phyloP scores from a whole-genome alignment of 305 asterid species.

The Fraxinus platypoda region DNA sequence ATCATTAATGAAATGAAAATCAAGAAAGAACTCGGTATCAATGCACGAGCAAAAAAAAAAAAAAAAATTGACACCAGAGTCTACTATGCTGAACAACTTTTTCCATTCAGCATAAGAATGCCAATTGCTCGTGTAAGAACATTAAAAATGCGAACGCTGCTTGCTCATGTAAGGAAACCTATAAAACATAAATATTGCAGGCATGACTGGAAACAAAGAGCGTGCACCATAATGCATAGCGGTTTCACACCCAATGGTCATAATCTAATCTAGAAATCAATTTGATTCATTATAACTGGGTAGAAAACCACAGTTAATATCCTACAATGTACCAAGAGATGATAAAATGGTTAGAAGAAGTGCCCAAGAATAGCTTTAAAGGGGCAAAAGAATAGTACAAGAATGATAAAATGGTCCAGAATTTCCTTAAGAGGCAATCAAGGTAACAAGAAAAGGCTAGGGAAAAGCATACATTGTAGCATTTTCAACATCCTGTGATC shows the following conservation, averaged over 20 bases:
- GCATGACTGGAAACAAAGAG: background rate
- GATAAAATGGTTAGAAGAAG: background rate
- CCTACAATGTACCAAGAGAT: background rate
- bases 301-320: background rate
- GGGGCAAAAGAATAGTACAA: background rate
- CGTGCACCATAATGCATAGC: background rate
- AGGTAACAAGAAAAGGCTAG: conserved; percentile 19
- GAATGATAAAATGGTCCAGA: conserved; percentile 5
- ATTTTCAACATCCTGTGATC: conserved; percentile 25
- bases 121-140: background rate
- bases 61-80: background rate
- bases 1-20: background rate
- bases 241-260: background rate
- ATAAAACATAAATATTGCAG: background rate
- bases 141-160: background rate
- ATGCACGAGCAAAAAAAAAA: background rate
- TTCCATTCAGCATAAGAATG: background rate
- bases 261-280: background rate
- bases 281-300: background rate
- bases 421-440: background rate
- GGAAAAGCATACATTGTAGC: conserved; percentile 28
- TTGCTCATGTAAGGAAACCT: background rate
- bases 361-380: background rate
- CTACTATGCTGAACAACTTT: background rate
- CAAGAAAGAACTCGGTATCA: conserved; percentile 1